Base-by-base conservation (phyloP, 176 grass and related monocot species). In the Oryza coarctata region DNA sequence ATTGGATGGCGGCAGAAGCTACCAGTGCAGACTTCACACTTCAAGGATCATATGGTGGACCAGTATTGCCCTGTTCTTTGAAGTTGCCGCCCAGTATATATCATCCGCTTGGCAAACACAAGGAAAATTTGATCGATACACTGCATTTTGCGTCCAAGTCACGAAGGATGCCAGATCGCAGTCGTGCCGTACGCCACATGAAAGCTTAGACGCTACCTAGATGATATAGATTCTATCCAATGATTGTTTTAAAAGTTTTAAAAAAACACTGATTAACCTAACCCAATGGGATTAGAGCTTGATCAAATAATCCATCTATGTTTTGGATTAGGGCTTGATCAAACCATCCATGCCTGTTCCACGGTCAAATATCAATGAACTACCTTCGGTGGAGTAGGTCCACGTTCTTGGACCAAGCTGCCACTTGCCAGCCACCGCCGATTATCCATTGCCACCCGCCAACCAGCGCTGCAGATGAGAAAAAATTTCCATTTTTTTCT, bases 381-480 rank as follows among this genome's bases (percentile, higher is more conserved):
- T 60, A 60, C 55, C 55, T 60, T 8, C 55, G 55, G 22, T 60
- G 63, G 82, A 84, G 63, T 14, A 2, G 49, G 73, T 77, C 73
- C 73, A 61, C 64, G 35, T 43, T 41, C 33, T 60, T 84, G 45
- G 73, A 76, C 73, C 73, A 32, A 69, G 34, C 32, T 33, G 33
- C 18, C 52, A 3, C 44, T 13, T 12, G 14, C 39, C 39, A 41
- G 39, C 39, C 39, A 41, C 39, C 9, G 20, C 47, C 47, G 47
- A 8, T 57, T 57, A 23, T 55, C 50, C 52, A n/a, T 57, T 22
- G 52, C 55, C 55, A 60, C 4, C n/a, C 22, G 20, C 55, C 55
- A n/a, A 60, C 22, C 55, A 60, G n/a, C 2, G n/a, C 22, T n/a
- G 55, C 55, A 3, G 55, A 25, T 60, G 20, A 25, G 55, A 25